A percentile compares a stretch with the other conserved stretches of the same genome.
Conservation (phyloP, 768 basidiomycete genomes). For the Psilocybe tampanensis region DNA sequence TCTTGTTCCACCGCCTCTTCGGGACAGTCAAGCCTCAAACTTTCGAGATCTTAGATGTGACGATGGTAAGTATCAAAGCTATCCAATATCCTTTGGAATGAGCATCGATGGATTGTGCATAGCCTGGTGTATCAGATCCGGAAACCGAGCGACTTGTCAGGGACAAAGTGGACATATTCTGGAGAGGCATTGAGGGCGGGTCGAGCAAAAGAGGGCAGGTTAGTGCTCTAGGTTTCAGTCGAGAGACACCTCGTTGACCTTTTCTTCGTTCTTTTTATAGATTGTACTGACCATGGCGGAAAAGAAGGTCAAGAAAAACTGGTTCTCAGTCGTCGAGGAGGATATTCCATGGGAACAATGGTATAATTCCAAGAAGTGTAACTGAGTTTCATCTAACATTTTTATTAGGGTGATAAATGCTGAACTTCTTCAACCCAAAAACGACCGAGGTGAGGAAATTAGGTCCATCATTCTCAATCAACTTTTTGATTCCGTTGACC, state of each 20-base stretch:
- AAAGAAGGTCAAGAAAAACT: conserved; percentile 74
- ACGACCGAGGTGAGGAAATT: conserved; percentile 51
- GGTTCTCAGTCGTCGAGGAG: conserved; percentile 81
- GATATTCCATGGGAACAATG: conserved; percentile 90
- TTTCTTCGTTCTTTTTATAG: conserved; percentile 34
- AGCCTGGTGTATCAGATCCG: conserved; percentile 81
- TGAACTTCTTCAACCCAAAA: conserved; percentile 73
- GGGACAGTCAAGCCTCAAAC: conserved; percentile 76
- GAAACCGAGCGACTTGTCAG: conserved; percentile 72
- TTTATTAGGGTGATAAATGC: conserved; percentile 72
- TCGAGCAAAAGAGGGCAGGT: conserved; percentile 73
- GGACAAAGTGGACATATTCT: conserved; percentile 78
- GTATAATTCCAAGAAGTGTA: conserved; percentile 38
- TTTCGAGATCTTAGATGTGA: conserved; percentile 82
- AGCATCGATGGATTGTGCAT: background rate
- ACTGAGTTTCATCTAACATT: background rate
- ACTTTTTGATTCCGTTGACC: background rate
- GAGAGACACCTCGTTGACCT: background rate
- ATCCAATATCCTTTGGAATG: background rate
- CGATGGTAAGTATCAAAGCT: conserved; percentile 58
- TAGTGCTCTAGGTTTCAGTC: background rate
- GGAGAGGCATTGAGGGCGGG: conserved; percentile 72
- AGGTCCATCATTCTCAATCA: background rate
- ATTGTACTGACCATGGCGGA: conserved; percentile 78
- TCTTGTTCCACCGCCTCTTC: conserved; percentile 83